These are phyloP conservation scores for Parasitella parasitica DNA, from an alignment of 371 early-diverging fungal genomes.

Conservation along the genomic window DNA sequence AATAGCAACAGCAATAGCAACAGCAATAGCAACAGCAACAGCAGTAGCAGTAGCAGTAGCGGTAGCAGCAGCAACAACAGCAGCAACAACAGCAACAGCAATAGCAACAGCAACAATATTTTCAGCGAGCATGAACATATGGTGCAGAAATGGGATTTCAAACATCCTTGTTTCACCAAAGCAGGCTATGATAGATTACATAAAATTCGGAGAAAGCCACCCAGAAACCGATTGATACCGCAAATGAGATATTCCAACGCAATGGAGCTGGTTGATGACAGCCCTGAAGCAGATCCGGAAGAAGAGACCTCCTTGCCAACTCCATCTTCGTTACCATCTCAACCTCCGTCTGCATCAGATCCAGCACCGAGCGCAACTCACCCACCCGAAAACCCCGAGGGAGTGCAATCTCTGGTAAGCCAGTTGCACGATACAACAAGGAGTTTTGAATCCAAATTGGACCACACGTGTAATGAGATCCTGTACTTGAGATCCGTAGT, in stretches of 20 bases:
- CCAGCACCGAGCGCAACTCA: neutral
- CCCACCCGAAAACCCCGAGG: neutral
- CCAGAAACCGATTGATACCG: constrained; percentile 13
- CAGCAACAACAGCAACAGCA: neutral
- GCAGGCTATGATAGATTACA: constrained; percentile 12
- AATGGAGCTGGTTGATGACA: constrained; percentile 4
- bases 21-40: too few species aligned
- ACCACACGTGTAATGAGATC: constrained; percentile 9
- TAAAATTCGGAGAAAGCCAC: constrained; percentile 18
- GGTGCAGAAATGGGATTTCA: constrained; percentile 22
- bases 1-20: too few species aligned
- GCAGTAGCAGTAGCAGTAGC: too few species aligned
- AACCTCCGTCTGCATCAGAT: neutral
- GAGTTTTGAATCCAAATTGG: constrained; percentile 14
- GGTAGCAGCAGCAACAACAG: too few species aligned
- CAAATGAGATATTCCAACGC: constrained; percentile 19
- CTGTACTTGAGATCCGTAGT: constrained; percentile 7
- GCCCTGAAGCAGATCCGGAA: neutral
- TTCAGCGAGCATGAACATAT: constrained; percentile 2
- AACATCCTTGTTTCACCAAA: constrained; percentile 20
- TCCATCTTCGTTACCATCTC: neutral
- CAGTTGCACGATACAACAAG: constrained; percentile 3
- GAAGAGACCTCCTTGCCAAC: neutral
- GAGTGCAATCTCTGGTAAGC: constrained; percentile 1
- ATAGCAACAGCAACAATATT: too few species aligned